Base-by-base conservation (phyloP, 2,329 filamentous ascomycete species). In the Colletotrichum musicola region DNA sequence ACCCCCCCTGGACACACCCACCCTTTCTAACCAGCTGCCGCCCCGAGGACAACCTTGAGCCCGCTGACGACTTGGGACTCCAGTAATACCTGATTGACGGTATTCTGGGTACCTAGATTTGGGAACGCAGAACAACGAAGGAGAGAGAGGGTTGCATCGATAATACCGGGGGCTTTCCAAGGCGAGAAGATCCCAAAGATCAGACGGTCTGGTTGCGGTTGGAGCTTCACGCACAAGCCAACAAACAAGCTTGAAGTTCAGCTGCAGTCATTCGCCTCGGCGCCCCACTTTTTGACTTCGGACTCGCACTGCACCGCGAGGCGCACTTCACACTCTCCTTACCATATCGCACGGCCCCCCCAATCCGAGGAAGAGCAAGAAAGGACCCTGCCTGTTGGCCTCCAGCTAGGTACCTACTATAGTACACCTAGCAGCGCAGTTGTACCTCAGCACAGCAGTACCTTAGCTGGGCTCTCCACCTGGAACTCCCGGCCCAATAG, bases 401-500 rank as follows among this genome's bases (percentile, higher is more conserved):
- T 25, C 22, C 22, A 25, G 22, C 22, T 25, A 25, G 22, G 22
- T 25, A 25, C 22, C 22, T 25, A 25, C 22, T 4, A 25, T 25
- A 25, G 30, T 35, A 10, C 7, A 35, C 30, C 30, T 35, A 35
- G 54, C 40, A 55, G 60, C 44, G 54, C 40, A 42, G 54, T 22
- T 16, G 16, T 46, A 42, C 14, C 40, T 35, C 30, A 35, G 30
- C 30, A 35, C 30, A 42, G 40, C 40, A 42, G 40, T 42, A n/a
- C 40, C 40, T 42, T 42, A 42, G 13, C 40, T 42, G 51, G 18
- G 44, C 40, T 42, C 49, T 68, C 65, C 62, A 65, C 62, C 60
- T 65, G 65, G 42, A 64, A 47, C 40, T 61, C 57, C 56, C 55
- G 59, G 49, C 35, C 49, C 56, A 61, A 46, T 51, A 66, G 66